A percentile compares a stretch with the other conserved stretches of the same genome.
Conservation (phyloP, 768 basidiomycete genomes). For the Lactarius akahatsu region DNA sequence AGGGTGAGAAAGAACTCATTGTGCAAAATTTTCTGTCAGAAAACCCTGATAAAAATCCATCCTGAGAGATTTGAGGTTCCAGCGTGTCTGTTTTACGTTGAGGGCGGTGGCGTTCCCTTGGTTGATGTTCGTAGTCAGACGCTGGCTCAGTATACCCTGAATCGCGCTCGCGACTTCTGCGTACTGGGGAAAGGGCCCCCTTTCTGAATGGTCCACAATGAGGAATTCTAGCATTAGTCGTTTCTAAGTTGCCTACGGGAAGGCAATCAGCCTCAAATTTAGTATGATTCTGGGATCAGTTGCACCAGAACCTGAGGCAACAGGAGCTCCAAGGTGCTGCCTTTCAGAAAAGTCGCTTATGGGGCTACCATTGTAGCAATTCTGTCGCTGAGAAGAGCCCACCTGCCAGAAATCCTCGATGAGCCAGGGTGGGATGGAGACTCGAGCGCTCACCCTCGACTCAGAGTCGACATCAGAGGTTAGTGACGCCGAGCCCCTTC, state of each 20-base stretch:
- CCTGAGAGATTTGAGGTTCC: background rate
- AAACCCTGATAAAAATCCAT: background rate
- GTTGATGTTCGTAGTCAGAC: background rate
- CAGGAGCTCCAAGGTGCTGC: background rate
- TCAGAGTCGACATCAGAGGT: conserved; percentile 2
- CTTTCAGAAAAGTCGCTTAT: background rate
- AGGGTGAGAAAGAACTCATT: background rate
- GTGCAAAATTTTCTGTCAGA: background rate
- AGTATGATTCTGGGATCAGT: background rate
- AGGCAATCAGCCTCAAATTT: background rate
- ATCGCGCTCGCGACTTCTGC: background rate
- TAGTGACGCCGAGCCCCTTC: background rate
- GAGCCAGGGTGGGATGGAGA: background rate
- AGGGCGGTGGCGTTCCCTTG: background rate
- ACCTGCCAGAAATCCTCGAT: background rate
- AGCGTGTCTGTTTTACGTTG: background rate
- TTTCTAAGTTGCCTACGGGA: background rate
- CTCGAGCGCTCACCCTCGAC: conserved; percentile 1
- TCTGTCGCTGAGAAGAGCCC: background rate
- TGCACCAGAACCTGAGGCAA: conserved; percentile 9
- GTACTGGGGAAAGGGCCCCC: background rate
- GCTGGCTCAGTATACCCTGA: background rate
- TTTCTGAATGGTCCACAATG: background rate
- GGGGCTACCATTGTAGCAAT: background rate
- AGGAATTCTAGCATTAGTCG: background rate